These are phyloP conservation scores for Blastocystis sp. DNA, from an alignment of 352 stramenopile genomes.

Conservation along the genomic window DNA sequence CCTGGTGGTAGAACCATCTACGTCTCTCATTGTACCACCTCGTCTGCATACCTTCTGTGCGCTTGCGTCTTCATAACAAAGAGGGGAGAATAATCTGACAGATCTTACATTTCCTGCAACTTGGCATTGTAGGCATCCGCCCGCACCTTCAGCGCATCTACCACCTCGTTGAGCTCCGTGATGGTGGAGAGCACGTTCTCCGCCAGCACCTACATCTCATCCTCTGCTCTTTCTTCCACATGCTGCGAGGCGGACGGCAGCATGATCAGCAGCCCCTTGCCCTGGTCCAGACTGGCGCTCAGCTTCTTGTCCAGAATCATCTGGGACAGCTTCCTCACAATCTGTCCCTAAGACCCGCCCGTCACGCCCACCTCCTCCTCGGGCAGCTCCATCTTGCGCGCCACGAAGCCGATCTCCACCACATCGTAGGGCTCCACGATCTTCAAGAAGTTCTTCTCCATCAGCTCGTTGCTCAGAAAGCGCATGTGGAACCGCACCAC, in stretches of 20 bases:
- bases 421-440: slow-evolving; percentile 89
- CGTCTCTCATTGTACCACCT: not conserved
- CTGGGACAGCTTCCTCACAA: slow-evolving; percentile 90
- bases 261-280: slow-evolving; percentile 95
- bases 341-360: slow-evolving; percentile 32
- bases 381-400: slow-evolving; percentile 92
- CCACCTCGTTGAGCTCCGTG: slow-evolving; percentile 28
- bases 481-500: slow-evolving; percentile 88
- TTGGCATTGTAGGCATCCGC: slow-evolving; percentile 21
- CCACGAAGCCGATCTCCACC: slow-evolving; percentile 92
- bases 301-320: slow-evolving; percentile 99
- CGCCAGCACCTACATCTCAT: not conserved
- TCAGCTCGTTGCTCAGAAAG: slow-evolving; percentile 92
- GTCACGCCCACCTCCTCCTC: slow-evolving; percentile 71
- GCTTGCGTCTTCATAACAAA: not conserved
- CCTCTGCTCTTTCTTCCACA: not conserved
- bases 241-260: slow-evolving; percentile 89
- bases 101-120: slow-evolving; percentile 27
- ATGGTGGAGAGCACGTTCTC: slow-evolving; percentile 39
- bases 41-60: not conserved
- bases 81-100: not conserved
- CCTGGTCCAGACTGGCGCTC: slow-evolving; percentile 95
- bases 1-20: slow-evolving; percentile 49
- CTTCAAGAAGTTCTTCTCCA: slow-evolving; percentile 97
- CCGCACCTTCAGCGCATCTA: slow-evolving; percentile 21